Conservation (phyloP, 2,329 filamentous ascomycete genomes). For the Thelonectria discophora region DNA sequence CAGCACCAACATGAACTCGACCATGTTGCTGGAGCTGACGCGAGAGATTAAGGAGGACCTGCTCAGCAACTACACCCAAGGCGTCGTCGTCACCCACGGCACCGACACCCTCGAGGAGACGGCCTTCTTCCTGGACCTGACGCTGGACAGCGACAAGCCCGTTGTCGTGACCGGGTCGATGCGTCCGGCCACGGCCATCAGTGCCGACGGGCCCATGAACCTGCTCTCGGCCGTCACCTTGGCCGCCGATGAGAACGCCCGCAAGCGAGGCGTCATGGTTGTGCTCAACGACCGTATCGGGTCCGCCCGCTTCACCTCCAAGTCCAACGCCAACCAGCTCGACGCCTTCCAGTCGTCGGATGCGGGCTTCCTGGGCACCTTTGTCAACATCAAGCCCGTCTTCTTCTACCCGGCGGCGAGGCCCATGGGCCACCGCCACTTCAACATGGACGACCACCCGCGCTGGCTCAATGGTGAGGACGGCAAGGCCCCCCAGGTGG, state of each 20-base stretch:
- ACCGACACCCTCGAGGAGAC: constrained; percentile 73
- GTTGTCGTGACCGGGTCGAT: constrained; percentile 69
- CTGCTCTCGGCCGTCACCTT: constrained; percentile 67
- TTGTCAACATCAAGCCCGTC: constrained; percentile 65
- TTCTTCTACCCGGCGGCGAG: constrained; percentile 66
- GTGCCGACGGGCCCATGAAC: constrained; percentile 70
- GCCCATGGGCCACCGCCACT: constrained; percentile 57
- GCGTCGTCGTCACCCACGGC: constrained; percentile 69
- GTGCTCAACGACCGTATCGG: constrained; percentile 70
- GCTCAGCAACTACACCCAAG: constrained; percentile 52
- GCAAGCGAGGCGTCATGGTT: constrained; percentile 65
- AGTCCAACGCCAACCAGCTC: constrained; percentile 69
- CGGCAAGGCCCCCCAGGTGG: constrained; percentile 60
- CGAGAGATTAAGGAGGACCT: constrained; percentile 59
- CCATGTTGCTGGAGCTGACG: constrained; percentile 57
- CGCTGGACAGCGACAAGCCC: constrained; percentile 65
- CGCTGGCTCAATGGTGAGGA: constrained; percentile 27
- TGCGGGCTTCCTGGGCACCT: constrained; percentile 64
- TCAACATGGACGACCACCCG: constrained; percentile 45
- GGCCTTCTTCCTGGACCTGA: constrained; percentile 69
- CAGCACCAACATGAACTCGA: constrained; percentile 57
- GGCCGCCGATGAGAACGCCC: constrained; percentile 56
- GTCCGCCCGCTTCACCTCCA: constrained; percentile 65
- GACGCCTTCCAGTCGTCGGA: constrained; percentile 70
- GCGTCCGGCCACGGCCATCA: constrained; percentile 69